Evolutionary conservation across 1,139 yeast genomes (phyloP).

Genomic region (Pichia inconspicua): DNA sequence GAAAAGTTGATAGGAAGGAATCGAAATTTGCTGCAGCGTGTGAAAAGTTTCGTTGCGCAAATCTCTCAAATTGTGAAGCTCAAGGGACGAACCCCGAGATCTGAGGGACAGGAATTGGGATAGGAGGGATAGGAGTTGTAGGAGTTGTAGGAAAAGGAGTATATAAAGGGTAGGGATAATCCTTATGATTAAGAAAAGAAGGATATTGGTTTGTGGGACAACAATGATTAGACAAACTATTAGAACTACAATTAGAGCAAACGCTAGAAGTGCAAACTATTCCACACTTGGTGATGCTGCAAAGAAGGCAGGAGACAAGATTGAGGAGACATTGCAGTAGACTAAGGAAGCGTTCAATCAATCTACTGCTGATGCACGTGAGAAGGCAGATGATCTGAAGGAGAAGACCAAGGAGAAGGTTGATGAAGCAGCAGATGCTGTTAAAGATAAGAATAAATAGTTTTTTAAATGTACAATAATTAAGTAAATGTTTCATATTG

Average conservation of each 20-base stretch:
- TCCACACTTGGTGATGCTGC: constrained; percentile 10
- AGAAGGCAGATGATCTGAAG: constrained; percentile 6
- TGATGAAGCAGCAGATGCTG: constrained; percentile 2
- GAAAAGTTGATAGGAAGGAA: too few relatives aligned
- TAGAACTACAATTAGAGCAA: background rate
- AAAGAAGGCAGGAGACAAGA: constrained; percentile 8
- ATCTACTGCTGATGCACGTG: constrained; percentile 6
- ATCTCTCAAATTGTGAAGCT: too few relatives aligned
- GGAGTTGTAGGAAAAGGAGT: too few relatives aligned
- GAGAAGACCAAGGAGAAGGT: constrained; percentile 2
- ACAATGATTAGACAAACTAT: background rate
- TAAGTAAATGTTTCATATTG: background rate
- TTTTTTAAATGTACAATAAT: background rate
- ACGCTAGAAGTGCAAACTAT: background rate
- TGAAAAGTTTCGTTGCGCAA: too few relatives aligned
- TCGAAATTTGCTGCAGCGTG: too few relatives aligned
- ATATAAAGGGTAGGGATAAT: too few relatives aligned
- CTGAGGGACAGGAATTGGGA: too few relatives aligned
- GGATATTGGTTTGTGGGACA: too few relatives aligned
- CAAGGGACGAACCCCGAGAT: too few relatives aligned
- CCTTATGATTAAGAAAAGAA: too few relatives aligned
- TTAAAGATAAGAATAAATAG: background rate
- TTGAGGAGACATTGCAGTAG: constrained; percentile 7
- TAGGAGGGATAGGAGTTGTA: too few relatives aligned
- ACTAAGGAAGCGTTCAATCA: constrained; percentile 12